Evolutionary conservation across 2,329 filamentous ascomycete species (phyloP), one percentile per base, ranked within the genome.

Genomic region (Pseudogymnoascus sp.): DNA sequence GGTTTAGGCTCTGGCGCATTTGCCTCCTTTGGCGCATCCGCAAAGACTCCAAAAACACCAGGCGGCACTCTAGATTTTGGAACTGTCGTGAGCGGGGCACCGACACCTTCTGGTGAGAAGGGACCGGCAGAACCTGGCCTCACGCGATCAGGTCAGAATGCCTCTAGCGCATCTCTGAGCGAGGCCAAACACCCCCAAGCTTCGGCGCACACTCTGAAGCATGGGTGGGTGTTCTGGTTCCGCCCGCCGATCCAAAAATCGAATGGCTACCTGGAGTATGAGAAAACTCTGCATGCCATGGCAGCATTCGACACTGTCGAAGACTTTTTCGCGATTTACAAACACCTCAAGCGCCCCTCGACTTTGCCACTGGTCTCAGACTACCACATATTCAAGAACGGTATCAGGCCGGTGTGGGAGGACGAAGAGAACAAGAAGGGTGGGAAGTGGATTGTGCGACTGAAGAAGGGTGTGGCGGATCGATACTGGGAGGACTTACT

Each of bases 321-420:
- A 76, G 89, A 94, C 64, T 97, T 99, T 73, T 97, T 92, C 85
- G 82, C 85, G 58, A 86, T 96, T 37, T 97, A 96, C 73, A 80
- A 84, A 61, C 92, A 97, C 74, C 82, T 99, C 58, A 96, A 95
- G 78, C 86, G 89, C 29, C 94, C 95, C 2, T 97, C 92, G 36
- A 79, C 83, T 35, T 80, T 99, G 63, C 93, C 93, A 5, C 87
- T 93, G 4, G 93, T 97, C 31, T 97, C 92, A 25, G 94, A 99
- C 76, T 99, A 97, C 73, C 94, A 99, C 74, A 87, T 99, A 64
- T 99, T 99, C 80, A 96, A 94, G 76, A 92, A 94, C 72, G 93
- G 92, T 61, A 92, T 99, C 65, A 87, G 94, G 64, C 94, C 94
- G 21, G 94, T 99, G 69, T 99, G 94, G 94, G 94, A 99, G 75